Percentiles rank a stretch among this genome's conserved stretches.
Conservation (phyloP, 257 asterid genomes). For the Scutellaria galericulata region DNA sequence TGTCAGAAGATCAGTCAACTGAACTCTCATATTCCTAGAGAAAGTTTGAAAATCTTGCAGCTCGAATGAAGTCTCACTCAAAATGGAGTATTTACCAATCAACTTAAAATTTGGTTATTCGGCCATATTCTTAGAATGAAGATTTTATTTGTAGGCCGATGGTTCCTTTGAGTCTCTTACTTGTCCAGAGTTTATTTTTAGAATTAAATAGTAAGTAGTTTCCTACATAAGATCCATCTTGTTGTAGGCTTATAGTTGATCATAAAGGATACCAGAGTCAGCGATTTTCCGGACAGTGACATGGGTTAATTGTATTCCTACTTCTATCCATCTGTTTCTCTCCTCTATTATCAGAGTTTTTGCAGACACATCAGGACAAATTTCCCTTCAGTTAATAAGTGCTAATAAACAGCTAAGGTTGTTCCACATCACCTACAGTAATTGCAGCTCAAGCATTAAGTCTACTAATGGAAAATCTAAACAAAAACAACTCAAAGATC, state of each 20-base stretch:
- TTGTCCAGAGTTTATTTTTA: neutral
- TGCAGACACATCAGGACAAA: conserved; percentile 18
- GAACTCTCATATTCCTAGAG: conserved; percentile 11
- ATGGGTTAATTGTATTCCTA: conserved; percentile 7
- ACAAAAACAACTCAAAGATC: conserved; percentile 8
- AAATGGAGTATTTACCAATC: conserved; percentile 15
- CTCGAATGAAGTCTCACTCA: conserved; percentile 22
- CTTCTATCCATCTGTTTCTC: conserved; percentile 8
- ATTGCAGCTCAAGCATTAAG: neutral
- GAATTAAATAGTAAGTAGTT: conserved; percentile 15
- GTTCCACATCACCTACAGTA: conserved; percentile 23
- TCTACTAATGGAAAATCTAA: conserved; percentile 18
- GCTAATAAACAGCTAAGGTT: neutral
- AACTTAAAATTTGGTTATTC: conserved; percentile 3
- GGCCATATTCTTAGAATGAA: conserved; percentile 11
- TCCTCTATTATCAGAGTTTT: conserved; percentile 14
- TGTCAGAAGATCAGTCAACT: neutral
- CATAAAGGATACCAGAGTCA: conserved; percentile 3
- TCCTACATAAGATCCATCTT: neutral
- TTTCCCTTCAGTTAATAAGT: conserved; percentile 1
- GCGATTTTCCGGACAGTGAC: neutral
- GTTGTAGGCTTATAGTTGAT: neutral
- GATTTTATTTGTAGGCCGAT: neutral
- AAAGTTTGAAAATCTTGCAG: conserved; percentile 22
- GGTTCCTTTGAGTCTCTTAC: conserved; percentile 9